Evolutionary conservation across 148 eudicot genomes (phyloP), one percentile per base, ranked within the genome.

Genomic region (Amaranthus hypochondriacus): DNA sequence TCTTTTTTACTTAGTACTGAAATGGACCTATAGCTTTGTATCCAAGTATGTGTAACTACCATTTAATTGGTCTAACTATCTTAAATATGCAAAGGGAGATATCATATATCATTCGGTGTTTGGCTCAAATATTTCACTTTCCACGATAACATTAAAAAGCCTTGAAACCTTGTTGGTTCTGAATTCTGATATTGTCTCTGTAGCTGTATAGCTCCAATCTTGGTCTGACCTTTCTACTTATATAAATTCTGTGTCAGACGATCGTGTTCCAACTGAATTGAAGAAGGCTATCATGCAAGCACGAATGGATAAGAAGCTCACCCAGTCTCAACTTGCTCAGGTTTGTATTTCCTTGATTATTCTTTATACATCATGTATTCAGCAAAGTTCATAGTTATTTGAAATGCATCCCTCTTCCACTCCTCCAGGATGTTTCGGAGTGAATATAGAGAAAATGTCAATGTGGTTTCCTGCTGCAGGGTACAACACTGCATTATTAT

Each of bases 321-420:
- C 99, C 69, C 99, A 95, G 83, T 76, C 99, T 80, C 99, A 95
- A 76, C 97, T 95, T 79, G 99, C 99, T 78, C 99, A 95, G 89
- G 99, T 92, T 60, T 72, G 73, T 49, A 52, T 47, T 50, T n/a
- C 6, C 3, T 2, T 48, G n/a, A 7, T 6, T 42, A 28, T 8
- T 70, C 48, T 46, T 28, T 42, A n/a, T 9, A 28, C 39, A 28
- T 28, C 39, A 28, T 28, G 39, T 28, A 28, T 28, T 28, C 39
- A 28, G 39, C 39, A 28, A 28, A 28, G 39, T 28, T 28, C 21
- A n/a, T 51, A 44, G 9, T 43, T 68, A 47, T 28, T 28, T 28
- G 39, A 28, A 28, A 28, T 28, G 39, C 39, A 28, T 28, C 39
- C 39, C 39, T 28, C 39, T 28, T 28, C 39, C 39, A 28, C 39